Conservation (phyloP, 2,329 filamentous ascomycete species). For the Arachnomyces sp. region DNA sequence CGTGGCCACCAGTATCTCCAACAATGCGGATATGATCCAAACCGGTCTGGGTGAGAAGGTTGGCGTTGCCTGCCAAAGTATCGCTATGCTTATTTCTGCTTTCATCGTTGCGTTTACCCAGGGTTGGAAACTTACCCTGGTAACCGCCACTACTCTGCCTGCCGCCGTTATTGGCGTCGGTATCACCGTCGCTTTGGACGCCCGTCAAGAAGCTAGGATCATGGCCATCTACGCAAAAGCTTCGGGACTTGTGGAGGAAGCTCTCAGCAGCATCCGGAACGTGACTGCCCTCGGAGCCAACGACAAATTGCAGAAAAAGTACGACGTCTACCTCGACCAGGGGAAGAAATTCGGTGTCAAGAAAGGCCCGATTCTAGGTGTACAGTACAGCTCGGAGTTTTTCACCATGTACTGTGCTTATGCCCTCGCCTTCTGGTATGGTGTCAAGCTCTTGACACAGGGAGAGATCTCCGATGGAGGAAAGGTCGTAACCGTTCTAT, state of each 20-base stretch:
- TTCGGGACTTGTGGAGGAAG: conserved; percentile 40
- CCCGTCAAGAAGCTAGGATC: conserved; percentile 19
- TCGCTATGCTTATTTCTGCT: conserved; percentile 8
- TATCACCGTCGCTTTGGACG: conserved; percentile 16
- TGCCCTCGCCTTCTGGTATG: conserved; percentile 28
- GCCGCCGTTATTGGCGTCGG: conserved; percentile 27
- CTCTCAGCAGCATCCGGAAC: conserved; percentile 42
- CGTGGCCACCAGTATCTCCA: conserved; percentile 16
- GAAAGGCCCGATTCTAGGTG: conserved; percentile 20
- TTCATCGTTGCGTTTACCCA: conserved; percentile 27
- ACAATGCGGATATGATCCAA: conserved; percentile 16
- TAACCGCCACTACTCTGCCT: conserved; percentile 40
- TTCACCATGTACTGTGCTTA: conserved; percentile 27
- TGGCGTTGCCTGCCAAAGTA: conserved; percentile 12
- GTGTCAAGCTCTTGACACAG: conserved; percentile 19
- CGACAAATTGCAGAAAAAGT: conserved; percentile 20
- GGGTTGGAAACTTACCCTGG: conserved; percentile 38
- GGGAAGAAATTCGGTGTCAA: conserved; percentile 20
- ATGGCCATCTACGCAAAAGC: conserved; percentile 26
- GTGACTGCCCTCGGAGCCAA: conserved; percentile 41
- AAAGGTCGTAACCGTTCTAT: conserved; percentile 21
- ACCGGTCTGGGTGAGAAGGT: conserved; percentile 15
- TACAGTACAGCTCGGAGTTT: conserved; percentile 23
- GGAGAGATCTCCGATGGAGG: conserved; percentile 18
- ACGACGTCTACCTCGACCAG: conserved; percentile 18